phyloP scores from a whole-genome alignment of 306 rosid genomes.

The Inga oerstediana region DNA sequence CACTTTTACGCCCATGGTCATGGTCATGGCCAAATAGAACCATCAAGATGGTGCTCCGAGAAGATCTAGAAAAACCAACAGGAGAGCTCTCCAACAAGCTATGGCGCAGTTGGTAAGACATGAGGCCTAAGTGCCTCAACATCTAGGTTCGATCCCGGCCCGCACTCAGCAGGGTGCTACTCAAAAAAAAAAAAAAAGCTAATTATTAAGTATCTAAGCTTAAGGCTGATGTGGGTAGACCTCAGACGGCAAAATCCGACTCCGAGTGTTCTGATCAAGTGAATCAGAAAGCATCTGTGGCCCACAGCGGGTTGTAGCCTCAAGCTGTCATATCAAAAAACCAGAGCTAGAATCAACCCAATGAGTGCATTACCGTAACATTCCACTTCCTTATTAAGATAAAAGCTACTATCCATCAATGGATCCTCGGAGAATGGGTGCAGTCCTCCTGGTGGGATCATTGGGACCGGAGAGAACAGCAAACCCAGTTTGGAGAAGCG shows the following conservation, averaged over 20 bases:
- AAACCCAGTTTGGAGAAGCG: conserved; percentile 61
- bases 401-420: conserved; percentile 84
- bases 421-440: conserved; percentile 99
- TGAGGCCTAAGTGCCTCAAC: too few relatives aligned
- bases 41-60: conserved; percentile 88
- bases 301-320: conserved; percentile 86
- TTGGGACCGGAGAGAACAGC: conserved; percentile 62
- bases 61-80: conserved; percentile 92
- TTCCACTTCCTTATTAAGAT: conserved; percentile 76
- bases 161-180: too few relatives aligned
- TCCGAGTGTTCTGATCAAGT: conserved; percentile 62
- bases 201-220: conserved; percentile 81
- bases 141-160: too few relatives aligned
- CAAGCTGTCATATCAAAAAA: conserved; percentile 91
- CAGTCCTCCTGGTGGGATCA: conserved; percentile 63
- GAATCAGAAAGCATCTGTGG: conserved; percentile 69
- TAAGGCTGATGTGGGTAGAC: conserved; percentile 94
- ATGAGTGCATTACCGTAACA: conserved; percentile 52
- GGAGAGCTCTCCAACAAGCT: conserved; percentile 82
- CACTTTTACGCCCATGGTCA: conserved; percentile 86
- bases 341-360: conserved; percentile 44
- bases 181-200: too few relatives aligned
- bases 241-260: conserved; percentile 69
- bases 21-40: conserved; percentile 39
- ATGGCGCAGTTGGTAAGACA: too few relatives aligned